Evolutionary conservation across 2,329 filamentous ascomycete genomes (phyloP).

Genomic region (Scedosporium dehoogii): DNA sequence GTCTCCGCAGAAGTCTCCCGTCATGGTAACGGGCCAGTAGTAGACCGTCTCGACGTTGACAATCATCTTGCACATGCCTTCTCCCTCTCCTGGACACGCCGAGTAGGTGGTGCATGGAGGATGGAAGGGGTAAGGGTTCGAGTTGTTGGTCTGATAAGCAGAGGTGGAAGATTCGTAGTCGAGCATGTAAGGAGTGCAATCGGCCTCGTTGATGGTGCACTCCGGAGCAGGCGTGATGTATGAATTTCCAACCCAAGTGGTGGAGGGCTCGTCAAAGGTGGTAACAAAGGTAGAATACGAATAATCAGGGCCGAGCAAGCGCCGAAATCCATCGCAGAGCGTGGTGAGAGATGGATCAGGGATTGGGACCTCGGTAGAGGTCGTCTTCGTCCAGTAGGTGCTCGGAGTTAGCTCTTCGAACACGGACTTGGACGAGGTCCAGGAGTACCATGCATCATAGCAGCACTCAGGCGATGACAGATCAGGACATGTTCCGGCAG

Average conservation of each 20-base stretch:
- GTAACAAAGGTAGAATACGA: not conserved
- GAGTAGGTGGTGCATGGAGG: conserved; percentile 5
- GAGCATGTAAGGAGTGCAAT: conserved; percentile 1
- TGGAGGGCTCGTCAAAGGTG: not conserved
- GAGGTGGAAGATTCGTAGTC: conserved; percentile 4
- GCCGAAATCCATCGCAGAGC: conserved; percentile 5
- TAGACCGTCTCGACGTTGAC: not conserved
- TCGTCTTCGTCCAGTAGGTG: not conserved
- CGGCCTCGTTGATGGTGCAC: conserved; percentile 1
- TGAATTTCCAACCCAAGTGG: not conserved
- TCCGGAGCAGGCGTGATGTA: not conserved
- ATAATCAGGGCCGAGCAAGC: not conserved
- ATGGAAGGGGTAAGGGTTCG: not conserved
- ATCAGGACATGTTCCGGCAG: not conserved
- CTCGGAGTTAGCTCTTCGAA: not conserved
- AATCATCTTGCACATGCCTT: conserved; percentile 2
- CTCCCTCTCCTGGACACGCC: not conserved
- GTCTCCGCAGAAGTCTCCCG: conserved; percentile 5
- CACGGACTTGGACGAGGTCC: not conserved
- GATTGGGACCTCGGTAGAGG: not conserved
- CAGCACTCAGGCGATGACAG: not conserved
- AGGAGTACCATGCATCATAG: not conserved
- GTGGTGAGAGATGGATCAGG: not conserved
- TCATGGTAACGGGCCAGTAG: conserved; percentile 6
- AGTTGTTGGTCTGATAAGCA: conserved; percentile 3